phyloP scores from a whole-genome alignment of 805 yeast species.

The Starmera amethionina region DNA sequence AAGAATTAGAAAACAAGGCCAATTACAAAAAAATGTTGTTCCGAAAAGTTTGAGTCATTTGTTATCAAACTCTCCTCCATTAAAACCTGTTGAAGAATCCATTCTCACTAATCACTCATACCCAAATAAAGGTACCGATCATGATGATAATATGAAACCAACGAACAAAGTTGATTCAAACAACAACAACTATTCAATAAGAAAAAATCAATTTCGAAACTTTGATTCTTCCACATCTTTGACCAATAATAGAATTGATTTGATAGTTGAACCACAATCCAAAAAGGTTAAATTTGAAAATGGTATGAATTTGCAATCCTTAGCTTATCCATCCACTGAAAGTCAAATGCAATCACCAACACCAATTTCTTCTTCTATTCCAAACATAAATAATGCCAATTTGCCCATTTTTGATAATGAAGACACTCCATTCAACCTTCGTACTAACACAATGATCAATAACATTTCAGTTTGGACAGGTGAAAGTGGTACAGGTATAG shows the following conservation, averaged over 20 bases:
- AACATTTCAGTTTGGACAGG: conserved; percentile 55
- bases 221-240: no score
- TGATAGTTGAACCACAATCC: background rate
- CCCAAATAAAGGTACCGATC: background rate
- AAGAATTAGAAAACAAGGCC: conserved; percentile 37
- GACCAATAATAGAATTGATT: no score
- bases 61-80: conserved; percentile 29
- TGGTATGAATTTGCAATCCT: background rate
- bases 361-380: conserved; percentile 3
- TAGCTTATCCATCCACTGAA: conserved; percentile 2
- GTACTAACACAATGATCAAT: conserved; percentile 51
- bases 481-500: conserved; percentile 22
- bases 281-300: background rate
- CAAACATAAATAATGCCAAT: conserved; percentile 3
- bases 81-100: conserved; percentile 17
- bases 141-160: background rate
- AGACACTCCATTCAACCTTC: conserved; percentile 23
- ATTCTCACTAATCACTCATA: conserved; percentile 1
- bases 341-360: conserved; percentile 4
- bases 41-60: conserved; percentile 46
- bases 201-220: no score
- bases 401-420: conserved; percentile 9
- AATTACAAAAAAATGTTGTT: conserved; percentile 38
- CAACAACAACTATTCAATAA: no score
- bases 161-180: no score